Percentiles rank a stretch among this genome's conserved stretches.
These are phyloP conservation scores for Volvox reticuliferus DNA, from an alignment of 139 green algal genomes.

Conservation along the genomic window DNA sequence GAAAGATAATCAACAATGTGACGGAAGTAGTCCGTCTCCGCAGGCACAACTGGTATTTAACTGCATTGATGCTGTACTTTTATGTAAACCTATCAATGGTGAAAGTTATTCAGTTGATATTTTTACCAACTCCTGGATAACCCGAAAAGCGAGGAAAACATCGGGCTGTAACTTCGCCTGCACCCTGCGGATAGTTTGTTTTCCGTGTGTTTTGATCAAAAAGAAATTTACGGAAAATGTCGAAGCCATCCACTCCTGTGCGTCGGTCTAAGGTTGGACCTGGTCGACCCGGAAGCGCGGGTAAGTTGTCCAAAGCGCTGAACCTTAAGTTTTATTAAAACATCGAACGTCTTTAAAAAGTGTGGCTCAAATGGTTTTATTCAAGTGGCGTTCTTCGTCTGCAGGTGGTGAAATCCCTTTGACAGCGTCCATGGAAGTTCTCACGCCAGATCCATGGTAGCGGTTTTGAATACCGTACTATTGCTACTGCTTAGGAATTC, in stretches of 20 bases:
- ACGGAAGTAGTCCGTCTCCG: no score
- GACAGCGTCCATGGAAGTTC: constrained; percentile 48
- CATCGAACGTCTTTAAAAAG: background rate
- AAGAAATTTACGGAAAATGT: background rate
- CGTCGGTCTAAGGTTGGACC: constrained; percentile 26
- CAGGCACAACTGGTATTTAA: no score
- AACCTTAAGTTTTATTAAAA: background rate
- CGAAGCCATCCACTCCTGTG: constrained; percentile 35
- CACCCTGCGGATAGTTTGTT: no score
- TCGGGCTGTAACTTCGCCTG: no score
- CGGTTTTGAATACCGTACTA: background rate
- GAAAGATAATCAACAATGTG: no score
- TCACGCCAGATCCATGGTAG: constrained; percentile 26
- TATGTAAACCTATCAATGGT: no score
- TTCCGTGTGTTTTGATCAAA: no score
- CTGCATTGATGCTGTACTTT: no score
- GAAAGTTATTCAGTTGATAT: no score
- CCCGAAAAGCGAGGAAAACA: no score
- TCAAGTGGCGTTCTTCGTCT: background rate
- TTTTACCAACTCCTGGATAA: no score
- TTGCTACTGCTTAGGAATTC: background rate
- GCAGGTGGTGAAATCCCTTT: constrained; percentile 40
- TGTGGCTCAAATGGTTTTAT: background rate
- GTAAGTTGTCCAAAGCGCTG: background rate
- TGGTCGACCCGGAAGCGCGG: constrained; percentile 3